Evolutionary conservation across 352 stramenopile species (phyloP).

Genomic region (Aphanomyces astaci): DNA sequence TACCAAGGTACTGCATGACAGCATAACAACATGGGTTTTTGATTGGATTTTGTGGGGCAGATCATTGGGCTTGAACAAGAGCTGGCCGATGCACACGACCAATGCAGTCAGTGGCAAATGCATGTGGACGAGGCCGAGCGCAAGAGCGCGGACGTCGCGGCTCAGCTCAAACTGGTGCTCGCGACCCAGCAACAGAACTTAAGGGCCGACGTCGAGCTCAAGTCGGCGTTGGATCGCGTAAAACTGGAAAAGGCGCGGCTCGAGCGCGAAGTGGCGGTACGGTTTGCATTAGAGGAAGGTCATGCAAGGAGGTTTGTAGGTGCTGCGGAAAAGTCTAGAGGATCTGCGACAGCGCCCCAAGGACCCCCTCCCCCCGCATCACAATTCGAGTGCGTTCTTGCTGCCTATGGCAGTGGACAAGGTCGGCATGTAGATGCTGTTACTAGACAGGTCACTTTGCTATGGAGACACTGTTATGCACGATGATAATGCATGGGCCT

Average conservation of each 20-base stretch:
- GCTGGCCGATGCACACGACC: conserved; percentile 44
- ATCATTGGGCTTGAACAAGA: conserved; percentile 47
- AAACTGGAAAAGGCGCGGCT: conserved; percentile 56
- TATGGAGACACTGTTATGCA: too few species aligned
- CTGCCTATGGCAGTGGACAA: not conserved
- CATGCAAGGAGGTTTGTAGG: not conserved
- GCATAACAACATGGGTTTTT: conserved; percentile 27
- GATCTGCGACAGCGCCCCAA: not conserved
- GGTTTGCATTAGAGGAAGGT: not conserved
- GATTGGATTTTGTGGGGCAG: conserved; percentile 32
- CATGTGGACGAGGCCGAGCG: conserved; percentile 56
- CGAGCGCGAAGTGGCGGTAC: conserved; percentile 49
- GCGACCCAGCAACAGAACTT: conserved; percentile 72
- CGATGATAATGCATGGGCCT: too few species aligned
- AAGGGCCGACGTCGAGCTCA: conserved; percentile 56
- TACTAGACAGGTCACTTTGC: too few species aligned
- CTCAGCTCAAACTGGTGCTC: conserved; percentile 53
- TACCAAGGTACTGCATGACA: not conserved
- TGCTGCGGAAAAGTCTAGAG: not conserved
- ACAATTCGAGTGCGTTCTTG: not conserved
- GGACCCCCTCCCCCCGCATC: not conserved
- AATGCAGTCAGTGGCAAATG: conserved; percentile 51
- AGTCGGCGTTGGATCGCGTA: conserved; percentile 45
- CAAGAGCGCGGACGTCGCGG: conserved; percentile 56
- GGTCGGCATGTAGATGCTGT: not conserved